Evolutionary conservation across 768 basidiomycete species (phyloP), one percentile per base, ranked within the genome.

Genomic region (Tricholoma matsutake): DNA sequence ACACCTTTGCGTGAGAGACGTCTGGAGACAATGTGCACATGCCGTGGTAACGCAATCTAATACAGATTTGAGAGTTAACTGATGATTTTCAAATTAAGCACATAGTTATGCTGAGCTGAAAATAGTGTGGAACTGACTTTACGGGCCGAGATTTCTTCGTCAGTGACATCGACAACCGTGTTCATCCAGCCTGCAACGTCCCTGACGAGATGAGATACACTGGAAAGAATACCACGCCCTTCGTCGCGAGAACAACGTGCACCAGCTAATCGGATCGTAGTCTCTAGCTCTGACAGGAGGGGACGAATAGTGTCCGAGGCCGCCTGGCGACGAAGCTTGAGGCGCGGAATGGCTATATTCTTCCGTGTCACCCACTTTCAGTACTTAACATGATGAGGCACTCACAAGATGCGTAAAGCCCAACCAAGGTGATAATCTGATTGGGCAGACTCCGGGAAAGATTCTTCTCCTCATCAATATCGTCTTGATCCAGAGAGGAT

Each of bases 1-100:
- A 6, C 76, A 74, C 55, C 81, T 72, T 59, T 81, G 76, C 1
- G 86, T 81, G 3, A 85, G 69, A 9, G 68, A 76, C 2, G 77
- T 73, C 32, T 78, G 73, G 18, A 86, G 75, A 39, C 69, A 78
- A 45, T 68, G 66, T 14, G 76, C 71, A 62, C 73, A 81, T 9
- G 63, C 63, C 2, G 73, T 60, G 8, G 82, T 53, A 11, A 76
- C 69, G 14, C 71, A 66, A 22, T 81, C 78, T 3, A 83, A 63
- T 31, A 80, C 67, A 1, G 58, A 62, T 43, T 64, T 41, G 43
- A 74, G 67, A 31, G 69, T 59, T 6, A 34, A 62, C 78, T 81
- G 43, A 11, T 43, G 37, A 32, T 35, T 16, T 20, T 6, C 14
- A 5, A 61, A 13, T 3, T 54, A 22, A 54, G 22, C 55, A 31